These are phyloP conservation scores for Pholiota conissans DNA, from an alignment of 768 basidiomycete species.

Conservation along the genomic window DNA sequence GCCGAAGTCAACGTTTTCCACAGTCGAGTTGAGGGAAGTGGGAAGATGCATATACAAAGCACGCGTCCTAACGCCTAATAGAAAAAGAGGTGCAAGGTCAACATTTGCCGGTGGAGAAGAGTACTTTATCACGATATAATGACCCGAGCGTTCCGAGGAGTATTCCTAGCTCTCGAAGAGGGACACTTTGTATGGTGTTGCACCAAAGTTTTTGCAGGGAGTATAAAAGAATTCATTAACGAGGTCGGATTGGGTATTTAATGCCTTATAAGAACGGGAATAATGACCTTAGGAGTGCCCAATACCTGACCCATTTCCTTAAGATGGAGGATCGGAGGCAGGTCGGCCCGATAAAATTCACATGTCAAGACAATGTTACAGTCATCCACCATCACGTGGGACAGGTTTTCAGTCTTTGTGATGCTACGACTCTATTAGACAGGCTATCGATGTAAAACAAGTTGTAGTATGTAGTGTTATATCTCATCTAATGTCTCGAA, in stretches of 20 bases:
- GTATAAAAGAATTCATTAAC: not conserved
- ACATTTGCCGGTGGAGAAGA: constrained; percentile 10
- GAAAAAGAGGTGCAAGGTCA: not conserved
- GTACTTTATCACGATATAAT: constrained; percentile 8
- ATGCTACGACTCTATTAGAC: too few relatives aligned
- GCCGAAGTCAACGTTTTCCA: not conserved
- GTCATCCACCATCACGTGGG: too few relatives aligned
- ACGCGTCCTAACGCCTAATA: not conserved
- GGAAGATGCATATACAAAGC: not conserved
- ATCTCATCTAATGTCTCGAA: too few relatives aligned
- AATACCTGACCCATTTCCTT: not conserved
- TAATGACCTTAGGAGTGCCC: not conserved
- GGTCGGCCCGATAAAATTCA: not conserved
- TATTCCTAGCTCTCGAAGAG: not conserved
- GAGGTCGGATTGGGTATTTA: not conserved
- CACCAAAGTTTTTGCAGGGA: not conserved
- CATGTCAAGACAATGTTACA: too few relatives aligned
- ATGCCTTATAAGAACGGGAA: too few relatives aligned
- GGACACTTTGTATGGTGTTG: not conserved
- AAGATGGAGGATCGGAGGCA: not conserved
- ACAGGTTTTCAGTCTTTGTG: too few relatives aligned
- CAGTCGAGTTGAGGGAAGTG: not conserved
- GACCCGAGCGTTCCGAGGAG: not conserved
- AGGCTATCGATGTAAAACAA: too few relatives aligned
- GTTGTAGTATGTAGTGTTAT: too few relatives aligned